Base-by-base conservation (phyloP, 139 green algal species). In the Chlamydomonas schloesseri region DNA sequence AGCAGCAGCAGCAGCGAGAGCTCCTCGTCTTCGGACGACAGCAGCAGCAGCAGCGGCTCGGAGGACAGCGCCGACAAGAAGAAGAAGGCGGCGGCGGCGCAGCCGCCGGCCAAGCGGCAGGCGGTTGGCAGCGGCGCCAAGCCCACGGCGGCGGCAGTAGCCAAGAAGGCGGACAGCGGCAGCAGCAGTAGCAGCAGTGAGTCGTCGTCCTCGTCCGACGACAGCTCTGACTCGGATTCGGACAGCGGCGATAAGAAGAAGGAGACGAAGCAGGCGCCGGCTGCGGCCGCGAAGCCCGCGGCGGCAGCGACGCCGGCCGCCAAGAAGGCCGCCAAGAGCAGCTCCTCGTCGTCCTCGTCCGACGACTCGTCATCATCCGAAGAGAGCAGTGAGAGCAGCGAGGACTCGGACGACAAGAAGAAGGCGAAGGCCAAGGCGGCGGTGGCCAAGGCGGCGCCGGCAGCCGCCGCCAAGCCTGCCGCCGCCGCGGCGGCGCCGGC, bases 51-150 rank as follows among this genome's bases (percentile, higher is more conserved):
- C 34, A 74, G 36, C 69, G 69, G 53, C 13, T 11, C 13, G 33
- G 21, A 55, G 10, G 34, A 10, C n/a, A n/a, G 28, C 34, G 24
- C 17, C 69, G 67, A 72, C 10, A 60, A 60, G 55, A 24, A 24
- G 18, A 60, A 60, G 55, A 23, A 8, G 21, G 21, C 55, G 55
- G 9, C 55, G 8, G 71, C 53, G 50, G 20, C 28, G 10, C 69
- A 71, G 67, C 50, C 68, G 17, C 36, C 46, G 1, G 79, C 64
- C 67, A 85, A 85, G 67, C 42, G 46, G 4, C 78, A 84, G 64
- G 79, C 79, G 17, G 50, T 67, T 1, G 79, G 79, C 23, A 23
- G 0, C 23, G 37, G 64, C 15, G 67, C n/a, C 79, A 85, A 74
- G 67, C 78, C 78, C 1, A 31, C 23, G 26, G 64, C 65, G n/a